Conservation (phyloP, 257 asterid species). For the Knoxia roxburghii region DNA sequence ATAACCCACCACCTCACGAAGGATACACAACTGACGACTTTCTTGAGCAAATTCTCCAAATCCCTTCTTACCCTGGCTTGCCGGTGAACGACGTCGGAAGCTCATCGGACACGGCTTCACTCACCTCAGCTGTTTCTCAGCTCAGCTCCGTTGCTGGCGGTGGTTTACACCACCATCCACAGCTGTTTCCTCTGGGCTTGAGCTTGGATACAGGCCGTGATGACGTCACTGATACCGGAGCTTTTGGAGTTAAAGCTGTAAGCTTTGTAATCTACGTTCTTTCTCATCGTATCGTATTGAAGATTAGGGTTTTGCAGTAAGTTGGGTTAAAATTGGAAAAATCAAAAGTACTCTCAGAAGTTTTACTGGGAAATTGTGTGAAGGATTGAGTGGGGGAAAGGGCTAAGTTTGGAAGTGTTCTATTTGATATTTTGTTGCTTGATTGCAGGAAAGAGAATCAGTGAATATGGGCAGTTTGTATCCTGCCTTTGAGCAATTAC, state of each 20-base stretch:
- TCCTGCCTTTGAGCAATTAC: conserved; percentile 58
- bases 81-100: conserved; percentile 40
- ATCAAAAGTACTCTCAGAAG: neutral
- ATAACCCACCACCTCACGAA: conserved; percentile 45
- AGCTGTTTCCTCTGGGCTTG: conserved; percentile 62
- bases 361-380: neutral
- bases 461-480: conserved; percentile 47
- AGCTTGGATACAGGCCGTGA: conserved; percentile 66
- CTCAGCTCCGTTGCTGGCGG: conserved; percentile 29
- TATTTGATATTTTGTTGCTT: neutral
- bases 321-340: neutral
- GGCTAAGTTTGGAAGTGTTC: neutral
- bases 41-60: conserved; percentile 75
- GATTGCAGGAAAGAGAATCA: conserved; percentile 56
- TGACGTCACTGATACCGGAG: conserved; percentile 41
- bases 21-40: conserved; percentile 63
- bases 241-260: conserved; percentile 46
- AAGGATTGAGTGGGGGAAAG: neutral
- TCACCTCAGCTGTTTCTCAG: conserved; percentile 40
- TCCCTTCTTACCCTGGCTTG: conserved; percentile 58
- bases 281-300: neutral
- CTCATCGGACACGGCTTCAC: conserved; percentile 45
- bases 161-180: conserved; percentile 37
- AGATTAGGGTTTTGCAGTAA: neutral
- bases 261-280: conserved; percentile 19